Evolutionary conservation across 1,139 yeast species (phyloP).

Genomic region (Suhomyces bokatorum): DNA sequence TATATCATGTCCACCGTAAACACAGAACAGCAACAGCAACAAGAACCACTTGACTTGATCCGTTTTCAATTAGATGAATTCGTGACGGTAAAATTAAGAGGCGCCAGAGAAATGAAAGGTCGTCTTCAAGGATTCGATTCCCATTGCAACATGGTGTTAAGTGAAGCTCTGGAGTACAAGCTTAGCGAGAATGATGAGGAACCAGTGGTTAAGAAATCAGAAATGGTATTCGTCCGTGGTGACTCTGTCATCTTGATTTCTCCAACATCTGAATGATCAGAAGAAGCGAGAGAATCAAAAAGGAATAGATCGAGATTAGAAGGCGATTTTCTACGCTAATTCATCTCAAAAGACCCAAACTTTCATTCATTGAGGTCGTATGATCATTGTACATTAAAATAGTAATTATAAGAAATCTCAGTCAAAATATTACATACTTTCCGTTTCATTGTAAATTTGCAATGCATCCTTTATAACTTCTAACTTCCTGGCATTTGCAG

Average conservation of each 20-base stretch:
- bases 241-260: constrained; percentile 87
- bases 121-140: constrained; percentile 93
- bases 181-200: constrained; percentile 52
- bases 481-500: constrained; percentile 34
- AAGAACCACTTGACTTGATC: constrained; percentile 81
- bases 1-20: constrained; percentile 36
- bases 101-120: constrained; percentile 93
- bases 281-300: not conserved
- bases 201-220: constrained; percentile 61
- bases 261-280: constrained; percentile 29
- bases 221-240: constrained; percentile 94
- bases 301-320: not conserved
- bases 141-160: constrained; percentile 92
- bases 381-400: constrained; percentile 9
- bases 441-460: constrained; percentile 14
- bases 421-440: not conserved
- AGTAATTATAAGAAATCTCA: not conserved
- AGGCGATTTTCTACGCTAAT: no score
- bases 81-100: constrained; percentile 87
- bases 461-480: constrained; percentile 28
- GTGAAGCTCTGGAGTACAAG: constrained; percentile 88
- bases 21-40: constrained; percentile 42
- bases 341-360: not conserved
- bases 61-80: constrained; percentile 84
- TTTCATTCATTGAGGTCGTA: not conserved